Evolutionary conservation across 495 filamentous ascomycete genomes (phyloP).

Genomic region (Penicillium malachiteum): DNA sequence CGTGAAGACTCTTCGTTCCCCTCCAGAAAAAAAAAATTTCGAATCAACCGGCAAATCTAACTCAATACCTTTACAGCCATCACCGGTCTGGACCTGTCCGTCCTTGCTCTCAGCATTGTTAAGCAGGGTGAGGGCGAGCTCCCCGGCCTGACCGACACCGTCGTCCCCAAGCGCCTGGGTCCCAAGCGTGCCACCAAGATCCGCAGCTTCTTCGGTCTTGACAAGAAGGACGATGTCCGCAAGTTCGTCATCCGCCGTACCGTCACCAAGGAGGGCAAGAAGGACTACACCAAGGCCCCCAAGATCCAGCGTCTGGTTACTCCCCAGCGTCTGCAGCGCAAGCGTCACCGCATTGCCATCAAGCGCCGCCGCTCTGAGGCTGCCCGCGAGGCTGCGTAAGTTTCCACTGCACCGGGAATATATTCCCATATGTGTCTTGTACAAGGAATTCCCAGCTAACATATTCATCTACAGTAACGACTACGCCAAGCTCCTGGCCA

Average conservation of each 20-base stretch:
- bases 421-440: neutral
- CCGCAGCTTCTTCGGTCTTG: constrained; percentile 95
- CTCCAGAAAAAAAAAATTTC: neutral
- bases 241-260: constrained; percentile 99
- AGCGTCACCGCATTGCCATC: constrained; percentile 93
- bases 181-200: constrained; percentile 99
- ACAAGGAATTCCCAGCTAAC: constrained; percentile 36
- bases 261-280: constrained; percentile 95
- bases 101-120: constrained; percentile 88
- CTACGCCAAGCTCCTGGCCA: constrained; percentile 89
- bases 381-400: constrained; percentile 98
- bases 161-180: constrained; percentile 96
- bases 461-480: constrained; percentile 56
- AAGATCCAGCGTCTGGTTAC: constrained; percentile 99
- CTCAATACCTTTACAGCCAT: constrained; percentile 51
- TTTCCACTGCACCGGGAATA: constrained; percentile 21
- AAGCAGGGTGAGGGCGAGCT: constrained; percentile 95
- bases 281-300: constrained; percentile 98
- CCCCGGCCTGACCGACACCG: constrained; percentile 92
- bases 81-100: constrained; percentile 89
- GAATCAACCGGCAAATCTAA: constrained; percentile 11
- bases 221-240: constrained; percentile 99
- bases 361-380: constrained; percentile 95
- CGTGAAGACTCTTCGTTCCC: constrained; percentile 10
- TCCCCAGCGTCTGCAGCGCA: constrained; percentile 99